Conservation (phyloP, 305 asterid genomes). For the Withania somnifera region DNA sequence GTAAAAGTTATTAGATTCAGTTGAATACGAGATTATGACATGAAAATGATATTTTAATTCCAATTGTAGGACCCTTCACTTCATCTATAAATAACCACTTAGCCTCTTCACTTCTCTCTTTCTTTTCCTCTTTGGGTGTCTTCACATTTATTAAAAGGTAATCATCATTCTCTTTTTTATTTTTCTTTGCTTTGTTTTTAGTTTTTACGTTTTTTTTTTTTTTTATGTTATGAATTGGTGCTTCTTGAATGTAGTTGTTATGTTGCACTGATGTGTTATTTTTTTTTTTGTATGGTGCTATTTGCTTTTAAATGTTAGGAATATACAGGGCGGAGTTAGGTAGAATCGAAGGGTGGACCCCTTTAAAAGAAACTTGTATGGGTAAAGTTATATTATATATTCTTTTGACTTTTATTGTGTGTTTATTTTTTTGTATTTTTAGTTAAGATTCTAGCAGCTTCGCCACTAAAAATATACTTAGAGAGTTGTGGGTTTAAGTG, state of each 20-base stretch:
- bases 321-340: too few species aligned
- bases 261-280: background rate
- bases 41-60: background rate
- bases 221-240: background rate
- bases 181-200: background rate
- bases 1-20: too few species aligned
- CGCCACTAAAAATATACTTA: accelerated
- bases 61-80: background rate
- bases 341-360: too few species aligned
- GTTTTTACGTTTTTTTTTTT: background rate
- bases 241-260: background rate
- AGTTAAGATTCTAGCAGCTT: background rate
- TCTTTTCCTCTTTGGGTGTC: slow-evolving; percentile 10
- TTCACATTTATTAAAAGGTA: slow-evolving; percentile 14
- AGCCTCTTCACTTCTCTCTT: background rate
- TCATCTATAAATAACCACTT: slow-evolving; percentile 21
- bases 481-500: background rate
- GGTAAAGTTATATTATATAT: too few species aligned
- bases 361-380: too few species aligned
- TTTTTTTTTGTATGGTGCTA: background rate
- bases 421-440: background rate
- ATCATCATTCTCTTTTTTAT: background rate
- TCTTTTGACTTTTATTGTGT: background rate
- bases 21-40: too few species aligned
- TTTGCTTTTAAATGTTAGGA: background rate